A percentile compares a stretch with the other conserved stretches of the same genome.
phyloP scores from a whole-genome alignment of 169 alveolate species.

The Plasmodium relictum region DNA sequence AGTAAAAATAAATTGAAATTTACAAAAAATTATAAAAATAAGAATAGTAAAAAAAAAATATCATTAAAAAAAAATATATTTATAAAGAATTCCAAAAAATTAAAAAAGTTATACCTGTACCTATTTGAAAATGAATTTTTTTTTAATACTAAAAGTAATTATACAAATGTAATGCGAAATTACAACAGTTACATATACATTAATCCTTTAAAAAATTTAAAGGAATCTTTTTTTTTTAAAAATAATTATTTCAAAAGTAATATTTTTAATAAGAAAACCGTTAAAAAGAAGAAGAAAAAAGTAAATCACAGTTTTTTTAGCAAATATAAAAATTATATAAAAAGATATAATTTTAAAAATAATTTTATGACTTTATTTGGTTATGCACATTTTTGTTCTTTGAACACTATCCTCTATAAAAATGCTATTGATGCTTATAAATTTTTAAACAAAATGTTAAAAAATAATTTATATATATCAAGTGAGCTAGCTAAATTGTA shows the following conservation, averaged over 20 bases:
- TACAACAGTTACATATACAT: slow-evolving; percentile 23
- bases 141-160: not conserved
- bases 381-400: slow-evolving; percentile 67
- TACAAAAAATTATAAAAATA: not conserved
- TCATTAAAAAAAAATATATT: slow-evolving; percentile 22
- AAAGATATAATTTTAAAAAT: slow-evolving; percentile 34
- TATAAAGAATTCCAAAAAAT: slow-evolving; percentile 15
- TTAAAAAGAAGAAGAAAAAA: not conserved
- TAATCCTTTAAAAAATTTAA: slow-evolving; percentile 35
- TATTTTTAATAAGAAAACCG: slow-evolving; percentile 3
- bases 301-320: not conserved
- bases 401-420: slow-evolving; percentile 14
- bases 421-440: slow-evolving; percentile 34
- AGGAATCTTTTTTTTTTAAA: slow-evolving; percentile 38
- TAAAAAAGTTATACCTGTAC: slow-evolving; percentile 4
- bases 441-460: slow-evolving; percentile 5
- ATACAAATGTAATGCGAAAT: slow-evolving; percentile 1
- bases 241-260: slow-evolving; percentile 37
- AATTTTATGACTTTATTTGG: slow-evolving; percentile 54
- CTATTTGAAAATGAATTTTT: slow-evolving; percentile 45
- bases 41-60: not conserved
- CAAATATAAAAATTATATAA: slow-evolving; percentile 25
- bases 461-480: slow-evolving; percentile 35
- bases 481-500: slow-evolving; percentile 70
- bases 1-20: not conserved